Evolutionary conservation across 108 stramenopile species (phyloP), one percentile per base, ranked within the genome.

Genomic region (Fistulifera solaris): DNA sequence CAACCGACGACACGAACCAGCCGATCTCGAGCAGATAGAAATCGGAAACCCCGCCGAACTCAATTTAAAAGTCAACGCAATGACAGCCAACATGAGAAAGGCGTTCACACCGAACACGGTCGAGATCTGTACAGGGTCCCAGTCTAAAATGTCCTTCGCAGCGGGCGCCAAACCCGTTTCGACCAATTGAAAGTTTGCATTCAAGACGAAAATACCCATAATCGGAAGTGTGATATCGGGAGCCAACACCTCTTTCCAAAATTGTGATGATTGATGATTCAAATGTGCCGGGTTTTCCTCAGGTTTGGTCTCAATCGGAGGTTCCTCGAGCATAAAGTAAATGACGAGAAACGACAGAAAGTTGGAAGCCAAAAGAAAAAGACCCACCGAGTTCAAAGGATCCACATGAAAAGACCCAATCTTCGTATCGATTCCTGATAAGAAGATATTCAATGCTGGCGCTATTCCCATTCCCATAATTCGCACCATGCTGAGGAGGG

Each of bases 91-190:
- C 21, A 83, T 81, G 27, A 87, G 13, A 35, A 81, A 24, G 6
- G 86, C 65, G 23, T 58, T 68, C 12, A 52, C 40, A 40, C 80
- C 86, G 46, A 81, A 66, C 7, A 80, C 66, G 22, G 61, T 57
- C 1, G 82, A 81, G 5, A 66, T 72, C 48, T 69, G 42, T 19
- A 79, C 73, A 12, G 86, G 75, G 18, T 63, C 67, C 85, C 81
- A 83, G 11, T 62, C 71, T 48, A 87, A 42, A 41, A 70, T 73
- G 67, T 87, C 62, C 18, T 27, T 45, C 27, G 72, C 69, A 28
- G 71, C 80, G 12, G 86, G 80, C 5, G 86, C 77, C 15, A 87
- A 56, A 1, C 63, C 82, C n/a, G 86, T 83, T 61, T 78, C 80
- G 40, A 81, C 56, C 56, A 87, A 63, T 43, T 83, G 81, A 58